Conservation (phyloP, 2,329 filamentous ascomycete species). For the Penicillium nordicum region DNA sequence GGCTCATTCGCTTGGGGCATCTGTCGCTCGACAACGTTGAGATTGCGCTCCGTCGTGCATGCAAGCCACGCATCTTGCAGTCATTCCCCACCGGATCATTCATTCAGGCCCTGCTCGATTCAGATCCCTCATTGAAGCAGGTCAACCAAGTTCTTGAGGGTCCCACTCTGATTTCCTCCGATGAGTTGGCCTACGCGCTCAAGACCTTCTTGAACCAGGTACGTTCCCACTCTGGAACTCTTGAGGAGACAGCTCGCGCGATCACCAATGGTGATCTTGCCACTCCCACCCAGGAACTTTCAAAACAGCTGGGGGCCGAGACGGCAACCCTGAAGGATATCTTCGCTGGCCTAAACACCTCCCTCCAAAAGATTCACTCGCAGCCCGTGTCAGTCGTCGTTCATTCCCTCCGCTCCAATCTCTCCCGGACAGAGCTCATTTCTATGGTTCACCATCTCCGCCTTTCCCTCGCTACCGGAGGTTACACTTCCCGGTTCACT, state of each 20-base stretch:
- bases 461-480: slow-evolving; percentile 42
- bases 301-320: slow-evolving; percentile 16
- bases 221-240: slow-evolving; percentile 31
- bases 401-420: slow-evolving; percentile 37
- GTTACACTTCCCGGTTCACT: slow-evolving; percentile 43
- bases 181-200: slow-evolving; percentile 41
- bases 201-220: slow-evolving; percentile 41
- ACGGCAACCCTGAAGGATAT: slow-evolving; percentile 31
- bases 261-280: slow-evolving; percentile 30
- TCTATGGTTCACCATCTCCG: slow-evolving; percentile 44
- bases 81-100: slow-evolving; percentile 39
- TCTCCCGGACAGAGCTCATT: slow-evolving; percentile 40
- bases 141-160: slow-evolving; percentile 38
- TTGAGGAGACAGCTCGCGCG: slow-evolving; percentile 34
- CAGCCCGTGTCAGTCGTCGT: slow-evolving; percentile 32
- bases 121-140: slow-evolving; percentile 38
- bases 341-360: slow-evolving; percentile 39
- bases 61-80: slow-evolving; percentile 36
- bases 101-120: slow-evolving; percentile 38
- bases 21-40: slow-evolving; percentile 41
- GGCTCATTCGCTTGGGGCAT: slow-evolving; percentile 41
- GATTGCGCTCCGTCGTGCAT: slow-evolving; percentile 36
- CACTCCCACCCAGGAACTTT: slow-evolving; percentile 22
- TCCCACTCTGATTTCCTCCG: slow-evolving; percentile 33
- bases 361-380: slow-evolving; percentile 36